Evolutionary conservation across 2,329 filamentous ascomycete species (phyloP), one percentile per base, ranked within the genome.

Genomic region (Alternaria postmessia): DNA sequence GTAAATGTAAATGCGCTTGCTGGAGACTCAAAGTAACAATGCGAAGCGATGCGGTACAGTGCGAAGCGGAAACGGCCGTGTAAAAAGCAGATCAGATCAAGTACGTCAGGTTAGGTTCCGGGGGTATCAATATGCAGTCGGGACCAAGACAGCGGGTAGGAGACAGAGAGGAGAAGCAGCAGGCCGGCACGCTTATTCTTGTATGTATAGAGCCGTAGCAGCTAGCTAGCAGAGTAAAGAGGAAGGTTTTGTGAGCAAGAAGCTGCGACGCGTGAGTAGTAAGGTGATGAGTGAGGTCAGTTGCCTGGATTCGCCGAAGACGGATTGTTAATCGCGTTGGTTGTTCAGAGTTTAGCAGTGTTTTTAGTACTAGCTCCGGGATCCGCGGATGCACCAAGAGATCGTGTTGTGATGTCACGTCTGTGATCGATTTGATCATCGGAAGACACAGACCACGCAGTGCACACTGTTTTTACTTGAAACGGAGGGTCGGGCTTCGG

Each of bases 361-460:
- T 49, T 49, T 49, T 38, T 49, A 24, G 30, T 22, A 26, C 34
- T 58, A 58, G 55, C 55, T 54, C 49, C 55, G 55, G 55, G 55
- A 58, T 47, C 48, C 49, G 49, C 55, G 55, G 55, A 58, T 58
- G 55, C 48, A 38, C 44, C 18, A 48, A 22, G 28, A 28, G 28
- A 32, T 47, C n/a, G 28, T 20, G 16, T 9, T 28, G 53, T 55
- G 53, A 58, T 58, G 55, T 58, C 55, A 58, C 48, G 20, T 48
- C 32, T 20, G 16, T 20, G 5, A 20, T 49, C 30, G 30, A 22
- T 47, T 26, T 16, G 28, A 32, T 48, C 30, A 32, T 32, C 32
- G 14, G 6, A 16, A 16, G 32, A 22, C 46, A 36, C 46, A 38
- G 39, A 42, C 39, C 39, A 41, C 39, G 9, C 2, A 9, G 39